These are phyloP conservation scores for Xylaria nigripes DNA, from an alignment of 495 filamentous ascomycete species.

Conservation along the genomic window DNA sequence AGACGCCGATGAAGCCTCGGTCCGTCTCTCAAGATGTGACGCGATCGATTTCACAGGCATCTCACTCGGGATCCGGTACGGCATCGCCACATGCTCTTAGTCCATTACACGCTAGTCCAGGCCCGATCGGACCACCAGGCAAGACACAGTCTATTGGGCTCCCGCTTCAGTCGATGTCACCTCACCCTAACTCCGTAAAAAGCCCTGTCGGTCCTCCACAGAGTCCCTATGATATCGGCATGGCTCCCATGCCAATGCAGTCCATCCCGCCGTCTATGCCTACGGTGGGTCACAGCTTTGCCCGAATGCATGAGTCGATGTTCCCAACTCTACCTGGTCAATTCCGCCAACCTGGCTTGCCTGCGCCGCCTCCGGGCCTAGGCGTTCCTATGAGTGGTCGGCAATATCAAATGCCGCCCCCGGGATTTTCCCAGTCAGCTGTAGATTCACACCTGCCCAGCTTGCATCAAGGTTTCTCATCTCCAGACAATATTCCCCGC, in stretches of 20 bases:
- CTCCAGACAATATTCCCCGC: conserved; percentile 28
- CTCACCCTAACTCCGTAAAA: conserved; percentile 32
- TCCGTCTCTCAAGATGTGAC: conserved; percentile 77
- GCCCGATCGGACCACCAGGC: conserved; percentile 41
- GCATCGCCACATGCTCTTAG: conserved; percentile 55
- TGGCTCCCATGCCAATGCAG: conserved; percentile 35
- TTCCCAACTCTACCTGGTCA: conserved; percentile 44
- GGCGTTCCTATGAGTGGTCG: conserved; percentile 54
- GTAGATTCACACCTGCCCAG: conserved; percentile 34
- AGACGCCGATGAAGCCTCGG: conserved; percentile 66
- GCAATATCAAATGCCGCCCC: conserved; percentile 55
- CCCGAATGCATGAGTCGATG: conserved; percentile 47
- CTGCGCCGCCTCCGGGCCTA: conserved; percentile 50
- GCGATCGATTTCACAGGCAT: conserved; percentile 59
- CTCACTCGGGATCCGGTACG: conserved; percentile 42
- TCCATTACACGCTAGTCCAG: conserved; percentile 49
- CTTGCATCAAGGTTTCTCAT: conserved; percentile 28
- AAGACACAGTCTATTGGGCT: conserved; percentile 31
- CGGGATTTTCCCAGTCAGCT: conserved; percentile 43
- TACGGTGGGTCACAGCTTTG: conserved; percentile 35
- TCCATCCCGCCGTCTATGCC: conserved; percentile 55
- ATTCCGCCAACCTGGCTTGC: conserved; percentile 52
- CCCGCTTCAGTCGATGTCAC: conserved; percentile 29
- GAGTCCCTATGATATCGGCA: conserved; percentile 28
- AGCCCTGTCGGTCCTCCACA: conserved; percentile 40